Base-by-base conservation (phyloP, 2,329 filamentous ascomycete species). In the Coniella lustricola region DNA sequence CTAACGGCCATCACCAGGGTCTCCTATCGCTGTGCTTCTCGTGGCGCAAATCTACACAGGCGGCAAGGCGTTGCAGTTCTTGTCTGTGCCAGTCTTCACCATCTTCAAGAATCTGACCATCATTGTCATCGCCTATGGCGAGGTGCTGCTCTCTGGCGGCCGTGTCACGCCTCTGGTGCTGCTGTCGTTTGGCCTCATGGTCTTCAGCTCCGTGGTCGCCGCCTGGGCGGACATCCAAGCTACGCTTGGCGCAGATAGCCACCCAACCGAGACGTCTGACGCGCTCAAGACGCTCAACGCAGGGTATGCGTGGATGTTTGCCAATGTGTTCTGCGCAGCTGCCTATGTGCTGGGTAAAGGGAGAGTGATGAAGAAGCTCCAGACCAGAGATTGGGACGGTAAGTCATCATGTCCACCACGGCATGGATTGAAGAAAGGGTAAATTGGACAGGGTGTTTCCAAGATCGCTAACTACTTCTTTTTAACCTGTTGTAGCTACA, bases 21-120 rank as follows among this genome's bases (percentile, higher is more conserved):
- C 97, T 63, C 93, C 93, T 41, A 89, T 98, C 61, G 95, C 93
- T 49, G 75, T 96, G 46, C 86, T 97, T 54, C 83, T 98, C 56
- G 93, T 97, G 63, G 90, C 90, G 64, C 98, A 97, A 91, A 97
- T 98, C 69, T 98, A 97, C 72, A 97, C 93, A 46, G 84, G 89
- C 61, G 93, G 88, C 61, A 96, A 96, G 74, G 90, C 93, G 17
- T 81, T 98, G 39, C 90, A 96, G 69, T 97, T 84, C 69, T 85
- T 98, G 53, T 96, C 90, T 25, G 95, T 98, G 49, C 93, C 93
- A 20, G 93, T 98, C 20, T 98, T 98, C 73, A 98, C 93, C 49
- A 98, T 98, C 66, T 98, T 98, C 79, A 98, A 98, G 79, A 98
- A 98, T 72, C 70, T 98, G 74, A 97, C 93, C 53, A 98, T 95